A percentile compares a stretch with the other conserved stretches of the same genome.
These are phyloP conservation scores for Lasiodiplodia sp. DNA, from an alignment of 2,329 filamentous ascomycete species.

Conservation along the genomic window DNA sequence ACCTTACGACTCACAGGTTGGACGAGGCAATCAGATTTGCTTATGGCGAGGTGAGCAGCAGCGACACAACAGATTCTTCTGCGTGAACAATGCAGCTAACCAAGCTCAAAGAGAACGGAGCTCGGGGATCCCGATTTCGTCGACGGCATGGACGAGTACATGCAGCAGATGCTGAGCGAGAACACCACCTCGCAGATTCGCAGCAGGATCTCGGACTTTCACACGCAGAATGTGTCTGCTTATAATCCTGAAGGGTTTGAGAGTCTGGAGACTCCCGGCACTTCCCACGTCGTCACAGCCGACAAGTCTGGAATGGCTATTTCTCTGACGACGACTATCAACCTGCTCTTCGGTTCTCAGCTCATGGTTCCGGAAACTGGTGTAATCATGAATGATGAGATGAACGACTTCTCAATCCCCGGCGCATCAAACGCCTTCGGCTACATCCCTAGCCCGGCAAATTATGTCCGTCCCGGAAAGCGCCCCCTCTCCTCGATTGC, in stretches of 20 bases:
- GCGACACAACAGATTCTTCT: too few species aligned
- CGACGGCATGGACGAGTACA: constrained; percentile 66
- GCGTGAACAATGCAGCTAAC: background rate
- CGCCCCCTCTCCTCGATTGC: constrained; percentile 84
- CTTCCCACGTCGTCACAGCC: constrained; percentile 74
- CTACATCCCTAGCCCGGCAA: constrained; percentile 78
- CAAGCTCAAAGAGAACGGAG: constrained; percentile 61
- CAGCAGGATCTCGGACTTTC: constrained; percentile 72
- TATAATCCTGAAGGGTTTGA: constrained; percentile 77
- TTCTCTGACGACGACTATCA: constrained; percentile 85
- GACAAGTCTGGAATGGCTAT: constrained; percentile 79
- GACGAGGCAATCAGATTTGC: constrained; percentile 90
- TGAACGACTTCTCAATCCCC: constrained; percentile 83
- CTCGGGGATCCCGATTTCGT: constrained; percentile 86
- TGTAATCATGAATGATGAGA: constrained; percentile 71
- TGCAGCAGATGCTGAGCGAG: constrained; percentile 71
- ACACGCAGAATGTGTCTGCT: constrained; percentile 73
- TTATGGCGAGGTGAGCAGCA: constrained; percentile 64
- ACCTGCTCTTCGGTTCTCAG: constrained; percentile 82
- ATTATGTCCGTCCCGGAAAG: constrained; percentile 83
- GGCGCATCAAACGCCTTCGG: constrained; percentile 80
- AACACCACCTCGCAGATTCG: constrained; percentile 67
- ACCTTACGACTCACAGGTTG: constrained; percentile 80
- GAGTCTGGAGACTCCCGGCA: constrained; percentile 74
- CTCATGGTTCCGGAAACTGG: constrained; percentile 83